These are phyloP conservation scores for Coemansia guatemalensis DNA, from an alignment of 192 early-diverging fungal genomes.

Conservation along the genomic window DNA sequence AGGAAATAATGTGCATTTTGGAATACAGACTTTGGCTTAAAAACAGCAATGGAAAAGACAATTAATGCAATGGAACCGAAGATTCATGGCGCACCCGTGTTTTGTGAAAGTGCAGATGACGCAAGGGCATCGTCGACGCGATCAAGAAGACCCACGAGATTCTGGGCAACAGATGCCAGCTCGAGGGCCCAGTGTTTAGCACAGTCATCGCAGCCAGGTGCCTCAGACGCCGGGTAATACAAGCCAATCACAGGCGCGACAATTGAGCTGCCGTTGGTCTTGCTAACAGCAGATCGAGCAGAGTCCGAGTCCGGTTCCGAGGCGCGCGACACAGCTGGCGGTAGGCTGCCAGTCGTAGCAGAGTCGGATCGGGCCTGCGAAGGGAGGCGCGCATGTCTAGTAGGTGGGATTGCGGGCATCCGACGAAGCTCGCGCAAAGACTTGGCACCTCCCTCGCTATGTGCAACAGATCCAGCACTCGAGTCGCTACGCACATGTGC, in stretches of 20 bases:
- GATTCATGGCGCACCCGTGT: not conserved
- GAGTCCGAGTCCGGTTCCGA: not conserved
- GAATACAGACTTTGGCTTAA: not conserved
- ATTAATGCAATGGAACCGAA: not conserved
- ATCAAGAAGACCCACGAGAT: conserved; percentile 26
- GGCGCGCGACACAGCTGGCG: not conserved
- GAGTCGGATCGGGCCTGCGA: not conserved
- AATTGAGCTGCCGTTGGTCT: not conserved
- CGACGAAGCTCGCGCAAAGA: not conserved
- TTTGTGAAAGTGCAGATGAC: not conserved
- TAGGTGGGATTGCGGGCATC: not conserved
- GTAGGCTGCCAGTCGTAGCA: not conserved
- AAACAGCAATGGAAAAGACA: not conserved
- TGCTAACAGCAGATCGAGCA: not conserved
- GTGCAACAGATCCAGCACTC: not conserved
- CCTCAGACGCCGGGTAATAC: not conserved
- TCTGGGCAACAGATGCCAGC: conserved; percentile 15
- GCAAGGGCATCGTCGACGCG: conserved; percentile 14
- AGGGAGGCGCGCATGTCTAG: not conserved
- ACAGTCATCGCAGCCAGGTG: not conserved
- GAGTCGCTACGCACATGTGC: not conserved
- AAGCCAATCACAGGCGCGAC: not conserved
- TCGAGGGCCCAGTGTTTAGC: conserved; percentile 26
- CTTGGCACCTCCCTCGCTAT: not conserved
- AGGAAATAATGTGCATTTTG: not conserved